These are phyloP conservation scores for Diaporthe sp. DNA, from an alignment of 2,329 filamentous ascomycete genomes.

Conservation along the genomic window DNA sequence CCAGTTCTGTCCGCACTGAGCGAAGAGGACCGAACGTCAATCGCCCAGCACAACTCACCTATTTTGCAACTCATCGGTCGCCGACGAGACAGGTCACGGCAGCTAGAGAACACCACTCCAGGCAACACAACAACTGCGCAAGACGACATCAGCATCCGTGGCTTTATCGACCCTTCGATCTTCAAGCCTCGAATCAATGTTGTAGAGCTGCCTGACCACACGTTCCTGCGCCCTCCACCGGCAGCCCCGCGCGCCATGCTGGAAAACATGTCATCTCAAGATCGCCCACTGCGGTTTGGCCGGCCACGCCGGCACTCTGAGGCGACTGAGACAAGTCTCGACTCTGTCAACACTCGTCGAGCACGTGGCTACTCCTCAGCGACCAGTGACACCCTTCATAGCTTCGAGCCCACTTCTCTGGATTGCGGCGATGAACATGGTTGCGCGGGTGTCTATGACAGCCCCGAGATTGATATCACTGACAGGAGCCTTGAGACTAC, in stretches of 20 bases:
- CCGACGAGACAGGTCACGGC: background rate
- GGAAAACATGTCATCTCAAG: background rate
- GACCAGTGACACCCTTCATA: conserved; percentile 7
- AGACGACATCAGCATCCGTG: background rate
- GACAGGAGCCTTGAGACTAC: background rate
- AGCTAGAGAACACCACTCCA: background rate
- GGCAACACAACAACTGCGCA: background rate
- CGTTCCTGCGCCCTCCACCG: conserved; percentile 11
- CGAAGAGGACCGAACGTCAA: background rate
- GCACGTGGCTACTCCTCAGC: conserved; percentile 13
- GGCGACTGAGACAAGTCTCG: conserved; percentile 10
- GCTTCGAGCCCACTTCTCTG: conserved; percentile 2
- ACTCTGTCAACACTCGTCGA: background rate
- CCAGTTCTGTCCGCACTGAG: background rate
- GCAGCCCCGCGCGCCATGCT: conserved; percentile 34
- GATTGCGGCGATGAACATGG: background rate
- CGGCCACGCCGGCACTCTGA: conserved; percentile 11
- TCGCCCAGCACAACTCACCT: background rate
- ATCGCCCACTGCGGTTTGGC: background rate
- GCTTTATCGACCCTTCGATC: conserved; percentile 1
- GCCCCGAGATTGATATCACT: background rate
- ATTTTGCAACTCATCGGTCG: background rate
- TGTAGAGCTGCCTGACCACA: conserved; percentile 18
- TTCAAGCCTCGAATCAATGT: conserved; percentile 20
- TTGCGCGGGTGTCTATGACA: background rate